Conservation (phyloP, 768 basidiomycete genomes). For the Thelephora aurantiotincta region DNA sequence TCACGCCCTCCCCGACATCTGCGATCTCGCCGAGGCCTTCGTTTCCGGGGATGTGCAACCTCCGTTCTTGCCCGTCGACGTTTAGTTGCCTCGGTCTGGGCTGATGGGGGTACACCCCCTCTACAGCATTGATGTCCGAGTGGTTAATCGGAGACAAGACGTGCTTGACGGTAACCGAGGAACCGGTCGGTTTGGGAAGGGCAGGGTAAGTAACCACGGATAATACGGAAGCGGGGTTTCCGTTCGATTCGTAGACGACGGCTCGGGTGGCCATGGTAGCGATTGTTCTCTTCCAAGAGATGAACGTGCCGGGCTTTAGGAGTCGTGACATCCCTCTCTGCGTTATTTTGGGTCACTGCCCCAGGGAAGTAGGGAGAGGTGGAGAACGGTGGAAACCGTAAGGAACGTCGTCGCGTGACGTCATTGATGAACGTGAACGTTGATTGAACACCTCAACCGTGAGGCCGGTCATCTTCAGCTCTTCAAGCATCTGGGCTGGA, state of each 20-base stretch:
- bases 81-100: constrained; percentile 26
- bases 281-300: too few species aligned
- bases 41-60: constrained; percentile 56
- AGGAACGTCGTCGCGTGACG: too few species aligned
- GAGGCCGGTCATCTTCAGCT: too few species aligned
- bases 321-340: too few species aligned
- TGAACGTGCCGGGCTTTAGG: too few species aligned
- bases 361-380: too few species aligned
- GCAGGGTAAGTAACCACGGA: constrained; percentile 34
- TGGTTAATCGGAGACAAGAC: constrained; percentile 70
- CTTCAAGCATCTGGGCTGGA: too few species aligned
- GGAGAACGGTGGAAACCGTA: too few species aligned
- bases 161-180: constrained; percentile 50
- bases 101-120: constrained; percentile 69
- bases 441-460: too few species aligned
- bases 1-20: constrained; percentile 42
- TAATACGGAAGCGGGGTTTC: constrained; percentile 50
- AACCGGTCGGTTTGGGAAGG: constrained; percentile 37
- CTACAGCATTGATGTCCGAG: constrained; percentile 67
- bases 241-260: constrained; percentile 46
- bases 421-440: too few species aligned
- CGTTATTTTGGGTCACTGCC: too few species aligned
- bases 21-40: constrained; percentile 61
- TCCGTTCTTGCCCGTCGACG: constrained; percentile 12
- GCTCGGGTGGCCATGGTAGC: constrained; percentile 33